Percentiles rank a stretch among this genome's conserved stretches.
phyloP scores from a whole-genome alignment of 2,329 filamentous ascomycete species.

The Endoconidiophora polonica region DNA sequence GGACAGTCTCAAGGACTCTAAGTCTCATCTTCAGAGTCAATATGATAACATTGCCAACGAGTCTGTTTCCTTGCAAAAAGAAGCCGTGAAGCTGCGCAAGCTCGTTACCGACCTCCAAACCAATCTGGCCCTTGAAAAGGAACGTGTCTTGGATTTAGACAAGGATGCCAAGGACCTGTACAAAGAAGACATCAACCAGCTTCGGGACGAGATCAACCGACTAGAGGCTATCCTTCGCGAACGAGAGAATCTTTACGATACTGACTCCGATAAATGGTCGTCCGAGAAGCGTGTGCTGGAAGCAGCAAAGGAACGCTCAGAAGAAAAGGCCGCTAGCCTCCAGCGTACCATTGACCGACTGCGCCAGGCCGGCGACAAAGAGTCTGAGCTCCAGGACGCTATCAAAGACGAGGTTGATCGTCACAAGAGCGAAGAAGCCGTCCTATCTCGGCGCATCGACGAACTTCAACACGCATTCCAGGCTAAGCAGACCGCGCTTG shows the following conservation, averaged over 20 bases:
- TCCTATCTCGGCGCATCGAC: slow-evolving; percentile 56
- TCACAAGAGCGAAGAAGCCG: slow-evolving; percentile 53
- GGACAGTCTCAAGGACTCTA: slow-evolving; percentile 43
- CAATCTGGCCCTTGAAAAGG: slow-evolving; percentile 35
- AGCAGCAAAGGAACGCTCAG: slow-evolving; percentile 46
- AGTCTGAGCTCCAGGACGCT: slow-evolving; percentile 48
- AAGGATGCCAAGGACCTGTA: slow-evolving; percentile 35
- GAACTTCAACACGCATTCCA: slow-evolving; percentile 57
- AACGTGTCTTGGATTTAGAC: slow-evolving; percentile 42
- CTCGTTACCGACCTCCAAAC: slow-evolving; percentile 31
- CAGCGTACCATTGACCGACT: slow-evolving; percentile 56
- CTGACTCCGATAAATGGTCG: slow-evolving; percentile 59
- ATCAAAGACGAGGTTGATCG: slow-evolving; percentile 56
- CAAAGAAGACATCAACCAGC: slow-evolving; percentile 30
- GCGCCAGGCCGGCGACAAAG: slow-evolving; percentile 52
- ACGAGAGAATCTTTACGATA: slow-evolving; percentile 52
- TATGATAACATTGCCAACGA: slow-evolving; percentile 52
- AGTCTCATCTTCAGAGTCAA: slow-evolving; percentile 50
- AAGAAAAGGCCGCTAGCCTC: slow-evolving; percentile 49
- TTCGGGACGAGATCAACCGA: slow-evolving; percentile 42
- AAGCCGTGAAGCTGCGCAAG: slow-evolving; percentile 35
- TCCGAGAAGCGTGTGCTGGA: slow-evolving; percentile 47
- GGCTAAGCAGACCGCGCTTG: slow-evolving; percentile 46
- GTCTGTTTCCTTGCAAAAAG: slow-evolving; percentile 47
- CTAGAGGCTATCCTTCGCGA: slow-evolving; percentile 50